phyloP scores from a whole-genome alignment of 192 early-diverging fungal genomes.

The Entophlyctis luteolus region DNA sequence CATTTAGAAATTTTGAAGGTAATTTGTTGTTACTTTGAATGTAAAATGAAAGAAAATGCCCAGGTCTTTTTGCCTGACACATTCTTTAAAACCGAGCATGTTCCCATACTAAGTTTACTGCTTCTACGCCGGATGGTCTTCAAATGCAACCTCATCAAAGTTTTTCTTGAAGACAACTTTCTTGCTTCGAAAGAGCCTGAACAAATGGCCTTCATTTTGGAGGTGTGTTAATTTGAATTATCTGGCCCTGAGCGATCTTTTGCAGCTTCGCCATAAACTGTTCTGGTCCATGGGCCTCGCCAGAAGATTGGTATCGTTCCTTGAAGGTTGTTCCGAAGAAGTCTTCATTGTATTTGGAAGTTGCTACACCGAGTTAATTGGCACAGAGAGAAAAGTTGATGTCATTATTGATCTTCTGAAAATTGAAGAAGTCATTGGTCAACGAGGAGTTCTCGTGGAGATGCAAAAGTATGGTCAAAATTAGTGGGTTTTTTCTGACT shows the following conservation, averaged over 20 bases:
- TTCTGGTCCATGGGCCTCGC: slow-evolving; percentile 65
- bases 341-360: slow-evolving; percentile 70
- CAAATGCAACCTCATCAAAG: slow-evolving; percentile 65
- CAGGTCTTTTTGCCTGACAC: slow-evolving; percentile 80
- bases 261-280: slow-evolving; percentile 58
- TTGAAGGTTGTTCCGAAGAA: slow-evolving; percentile 63
- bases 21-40: slow-evolving; percentile 3
- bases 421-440: slow-evolving; percentile 70
- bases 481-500: neutral
- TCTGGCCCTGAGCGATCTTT: neutral
- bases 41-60: slow-evolving; percentile 9
- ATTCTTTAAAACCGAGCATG: slow-evolving; percentile 77
- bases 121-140: slow-evolving; percentile 77
- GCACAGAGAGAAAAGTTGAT: slow-evolving; percentile 67
- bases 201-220: slow-evolving; percentile 1
- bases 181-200: neutral
- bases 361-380: slow-evolving; percentile 72
- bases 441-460: slow-evolving; percentile 59
- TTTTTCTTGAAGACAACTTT: slow-evolving; percentile 31
- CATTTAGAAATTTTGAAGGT: slow-evolving; percentile 52
- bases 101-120: slow-evolving; percentile 68
- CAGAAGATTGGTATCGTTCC: slow-evolving; percentile 62
- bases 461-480: slow-evolving; percentile 49
- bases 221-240: slow-evolving; percentile 4
- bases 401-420: slow-evolving; percentile 70